Evolutionary conservation across 768 basidiomycete genomes (phyloP), one percentile per base, ranked within the genome.

Genomic region (Termitomyces sp.): DNA sequence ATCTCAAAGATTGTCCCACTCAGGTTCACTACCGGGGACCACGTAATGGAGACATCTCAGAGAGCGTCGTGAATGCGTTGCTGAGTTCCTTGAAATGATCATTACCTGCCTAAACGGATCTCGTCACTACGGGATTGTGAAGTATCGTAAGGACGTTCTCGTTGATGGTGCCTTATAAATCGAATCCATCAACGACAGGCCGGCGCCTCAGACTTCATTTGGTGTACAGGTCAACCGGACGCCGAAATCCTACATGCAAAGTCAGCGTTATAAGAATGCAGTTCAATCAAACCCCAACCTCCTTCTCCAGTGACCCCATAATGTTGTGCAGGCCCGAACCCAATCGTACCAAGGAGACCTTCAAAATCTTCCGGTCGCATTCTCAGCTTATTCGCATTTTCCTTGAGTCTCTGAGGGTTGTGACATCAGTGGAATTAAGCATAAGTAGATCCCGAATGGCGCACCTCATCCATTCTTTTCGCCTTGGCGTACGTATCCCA

Each of bases 401-500:
- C 82, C 66, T 79, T 84, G 45, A 94, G 71, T 58, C 63, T 78
- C 77, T 84, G 20, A 42, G 26, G 6, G 26, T 12, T 31, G 65
- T 16, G n/a, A 42, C 10, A 31, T 45, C 41, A 18, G 49, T 46
- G 10, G n/a, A n/a, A 55, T 39, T 41, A 26, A 41, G 28, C 3
- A 3, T 24, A 5, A 41, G 54, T 9, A 51, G 4, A 42, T 29
- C 7, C 28, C 37, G 10, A n/a, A n/a, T 42, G 55, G 10, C 39
- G 15, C 45, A 86, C 88, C 54, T 80, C 72, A 64, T 85, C 76
- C 82, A 87, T 84, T 13, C 87, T 80, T 58, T 77, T 85, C 0
- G 89, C 89, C 65, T 92, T 92, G 13, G 76, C 77, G 64, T 97
- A 97, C 0, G 87, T 86, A 4, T 87, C 85, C 90, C 92, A 94